Evolutionary conservation across 768 basidiomycete species (phyloP).

Genomic region (Leccinellum albellum): DNA sequence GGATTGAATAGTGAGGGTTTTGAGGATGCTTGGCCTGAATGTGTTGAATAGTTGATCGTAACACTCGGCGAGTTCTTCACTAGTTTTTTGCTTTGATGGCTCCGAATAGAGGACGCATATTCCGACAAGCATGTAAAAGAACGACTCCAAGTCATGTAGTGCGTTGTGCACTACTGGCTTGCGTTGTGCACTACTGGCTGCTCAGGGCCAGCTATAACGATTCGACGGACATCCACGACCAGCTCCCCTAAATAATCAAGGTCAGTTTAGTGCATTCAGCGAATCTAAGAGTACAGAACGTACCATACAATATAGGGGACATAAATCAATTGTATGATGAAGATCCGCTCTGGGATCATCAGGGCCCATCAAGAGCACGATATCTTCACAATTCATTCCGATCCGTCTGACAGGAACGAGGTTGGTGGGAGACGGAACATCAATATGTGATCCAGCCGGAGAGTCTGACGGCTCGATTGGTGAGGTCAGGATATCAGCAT

Average conservation of each 20-base stretch:
- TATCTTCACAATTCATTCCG: neutral
- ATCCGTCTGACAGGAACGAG: neutral
- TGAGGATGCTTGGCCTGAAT: neutral
- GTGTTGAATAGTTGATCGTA: neutral
- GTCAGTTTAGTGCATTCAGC: neutral
- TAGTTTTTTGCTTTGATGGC: neutral
- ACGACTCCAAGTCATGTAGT: neutral
- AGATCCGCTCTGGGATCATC: neutral
- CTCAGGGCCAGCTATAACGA: neutral
- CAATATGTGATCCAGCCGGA: neutral
- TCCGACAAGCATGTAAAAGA: neutral
- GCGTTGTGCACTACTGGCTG: neutral
- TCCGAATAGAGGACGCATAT: neutral
- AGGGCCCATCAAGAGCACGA: neutral
- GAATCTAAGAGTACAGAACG: too few relatives aligned
- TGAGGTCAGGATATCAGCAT: neutral
- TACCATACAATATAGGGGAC: neutral
- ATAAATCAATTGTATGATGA: neutral
- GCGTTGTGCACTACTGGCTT: too few relatives aligned
- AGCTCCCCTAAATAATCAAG: neutral
- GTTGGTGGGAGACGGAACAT: neutral
- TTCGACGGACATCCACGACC: neutral
- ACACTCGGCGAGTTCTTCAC: neutral
- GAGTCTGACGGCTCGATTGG: neutral
- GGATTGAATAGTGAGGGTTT: neutral